Conservation (phyloP, 108 stramenopile genomes). For the Stephanodiscus triporus region DNA sequence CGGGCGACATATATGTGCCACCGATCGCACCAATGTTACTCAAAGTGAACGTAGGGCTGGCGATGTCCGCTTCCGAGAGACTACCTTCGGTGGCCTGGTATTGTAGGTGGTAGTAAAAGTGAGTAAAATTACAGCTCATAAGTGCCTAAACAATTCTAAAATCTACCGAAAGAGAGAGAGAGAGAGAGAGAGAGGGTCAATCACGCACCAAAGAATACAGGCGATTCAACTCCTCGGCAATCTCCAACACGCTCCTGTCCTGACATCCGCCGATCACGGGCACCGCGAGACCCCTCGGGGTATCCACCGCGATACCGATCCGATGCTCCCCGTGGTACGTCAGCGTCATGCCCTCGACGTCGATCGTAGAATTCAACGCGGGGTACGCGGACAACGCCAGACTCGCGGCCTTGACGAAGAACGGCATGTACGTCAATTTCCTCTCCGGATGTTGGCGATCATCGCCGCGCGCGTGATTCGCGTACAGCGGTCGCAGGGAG, state of each 20-base stretch:
- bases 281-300: constrained; percentile 91
- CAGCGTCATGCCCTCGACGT: constrained; percentile 66
- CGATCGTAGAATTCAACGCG: constrained; percentile 83
- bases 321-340: constrained; percentile 85
- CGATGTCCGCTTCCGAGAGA: constrained; percentile 77
- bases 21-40: constrained; percentile 98
- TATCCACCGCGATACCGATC: constrained; percentile 98
- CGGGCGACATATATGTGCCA: constrained; percentile 94
- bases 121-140: neutral
- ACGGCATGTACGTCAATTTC: constrained; percentile 85
- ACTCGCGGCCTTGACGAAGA: constrained; percentile 91
- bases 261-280: constrained; percentile 86
- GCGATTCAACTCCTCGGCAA: constrained; percentile 83
- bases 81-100: constrained; percentile 52
- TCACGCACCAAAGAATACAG: constrained; percentile 64
- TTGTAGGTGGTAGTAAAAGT: neutral
- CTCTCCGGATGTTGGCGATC: neutral
- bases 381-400: constrained; percentile 90
- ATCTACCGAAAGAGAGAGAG: neutral
- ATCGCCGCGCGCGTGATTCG: constrained; percentile 25
- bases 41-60: constrained; percentile 90
- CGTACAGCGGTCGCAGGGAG: constrained; percentile 62
- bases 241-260: constrained; percentile 74
- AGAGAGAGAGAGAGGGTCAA: neutral
- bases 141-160: neutral